phyloP scores from a whole-genome alignment of 306 rosid genomes.

The Begonia peltatifolia region DNA sequence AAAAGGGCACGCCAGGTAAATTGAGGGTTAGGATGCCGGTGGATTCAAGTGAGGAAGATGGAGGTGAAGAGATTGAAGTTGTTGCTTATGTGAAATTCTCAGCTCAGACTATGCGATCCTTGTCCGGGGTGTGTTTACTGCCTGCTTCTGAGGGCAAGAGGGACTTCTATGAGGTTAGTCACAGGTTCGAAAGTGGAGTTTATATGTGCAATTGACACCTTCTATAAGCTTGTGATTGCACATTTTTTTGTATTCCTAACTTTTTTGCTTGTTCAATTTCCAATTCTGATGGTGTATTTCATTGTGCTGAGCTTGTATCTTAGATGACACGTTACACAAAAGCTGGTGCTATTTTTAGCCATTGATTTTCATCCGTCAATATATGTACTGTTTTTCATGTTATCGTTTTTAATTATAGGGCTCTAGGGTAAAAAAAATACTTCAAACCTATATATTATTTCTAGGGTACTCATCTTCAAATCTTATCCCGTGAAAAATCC shows the following conservation, averaged over 20 bases:
- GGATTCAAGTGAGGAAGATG: constrained; percentile 51
- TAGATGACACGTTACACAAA: constrained; percentile 20
- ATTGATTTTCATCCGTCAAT: constrained; percentile 14
- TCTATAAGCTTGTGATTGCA: constrained; percentile 13
- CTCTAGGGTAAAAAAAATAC: too few species aligned
- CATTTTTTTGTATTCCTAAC: constrained; percentile 12
- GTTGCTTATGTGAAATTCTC: constrained; percentile 68
- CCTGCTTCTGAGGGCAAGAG: constrained; percentile 76
- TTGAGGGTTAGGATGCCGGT: constrained; percentile 83
- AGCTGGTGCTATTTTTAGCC: constrained; percentile 14
- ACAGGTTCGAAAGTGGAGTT: constrained; percentile 65
- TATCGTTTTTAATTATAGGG: too few species aligned
- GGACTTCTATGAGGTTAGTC: constrained; percentile 80
- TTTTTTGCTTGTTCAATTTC: neutral
- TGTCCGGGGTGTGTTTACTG: constrained; percentile 64
- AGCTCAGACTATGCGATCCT: constrained; percentile 38
- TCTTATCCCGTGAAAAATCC: too few species aligned
- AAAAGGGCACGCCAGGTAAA: constrained; percentile 63
- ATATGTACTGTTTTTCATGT: neutral
- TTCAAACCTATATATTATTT: too few species aligned
- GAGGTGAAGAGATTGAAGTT: constrained; percentile 53
- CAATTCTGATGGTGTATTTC: constrained; percentile 12
- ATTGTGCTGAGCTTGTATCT: constrained; percentile 36
- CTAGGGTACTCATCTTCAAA: too few species aligned
- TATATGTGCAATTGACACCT: constrained; percentile 64